Evolutionary conservation across 371 early-diverging fungal species (phyloP), one percentile per base, ranked within the genome.

Genomic region (Catenaria anguillulae): DNA sequence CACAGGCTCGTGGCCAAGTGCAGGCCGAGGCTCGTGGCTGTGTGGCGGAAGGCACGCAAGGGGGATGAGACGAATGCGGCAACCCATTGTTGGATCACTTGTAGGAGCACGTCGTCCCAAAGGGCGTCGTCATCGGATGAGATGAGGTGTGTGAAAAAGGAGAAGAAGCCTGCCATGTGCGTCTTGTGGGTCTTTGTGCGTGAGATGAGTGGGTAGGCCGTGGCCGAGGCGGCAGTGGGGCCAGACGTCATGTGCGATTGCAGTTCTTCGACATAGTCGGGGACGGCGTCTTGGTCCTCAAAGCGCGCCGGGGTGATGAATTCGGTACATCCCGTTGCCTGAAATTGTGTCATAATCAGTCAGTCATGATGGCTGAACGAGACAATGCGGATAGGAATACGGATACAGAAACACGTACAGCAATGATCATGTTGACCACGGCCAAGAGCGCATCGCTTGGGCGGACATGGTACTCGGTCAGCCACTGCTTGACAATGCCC

Each of bases 41-140:
- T 89, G 66, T 94, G 93, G 17, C 96, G 82, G 71, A 96, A 89
- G 17, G 93, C 89, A 24, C 93, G 81, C 69, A 87, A 89, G 0
- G 80, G 62, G 1, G 89, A 87, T 17, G 73, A 70, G 26, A 67
- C 66, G 72, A 77, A 68, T 15, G 70, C 56, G 4, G 62, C 62
- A 23, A 74, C 66, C 71, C 73, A 77, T 2, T 55, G 48, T 36
- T 69, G n/a, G 4, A 62, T 21, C 33, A 19, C 26, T 21, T 62
- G 31, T 13, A 34, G 36, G 29, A 60, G 12, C 52, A 17, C 1
- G 17, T 13, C 55, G 56, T 33, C 56, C 24, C 24, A 45, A n/a
- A 50, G 24, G 15, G 31, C 40, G 29, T 29, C 60, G 31, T 23
- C 34, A 31, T 36, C 10, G 31, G 23, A 6, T 6, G 65, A 26